Percentiles rank a stretch among this genome's conserved stretches.
phyloP scores from a whole-genome alignment of 805 yeast species.

The Kuraishia hungarica region DNA sequence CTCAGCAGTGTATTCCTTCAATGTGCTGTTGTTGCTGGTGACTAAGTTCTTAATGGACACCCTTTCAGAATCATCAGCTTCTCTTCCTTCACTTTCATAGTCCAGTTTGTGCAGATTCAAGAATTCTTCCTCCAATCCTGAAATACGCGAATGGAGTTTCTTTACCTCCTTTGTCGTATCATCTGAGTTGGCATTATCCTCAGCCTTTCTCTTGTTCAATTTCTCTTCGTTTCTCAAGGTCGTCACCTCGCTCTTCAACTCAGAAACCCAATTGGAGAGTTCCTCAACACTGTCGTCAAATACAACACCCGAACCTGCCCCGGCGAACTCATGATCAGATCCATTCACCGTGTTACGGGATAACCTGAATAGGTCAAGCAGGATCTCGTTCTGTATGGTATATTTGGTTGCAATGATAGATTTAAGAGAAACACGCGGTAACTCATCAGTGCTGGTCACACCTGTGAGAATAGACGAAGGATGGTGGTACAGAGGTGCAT shows the following conservation, averaged over 20 bases:
- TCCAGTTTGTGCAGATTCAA: slow-evolving; percentile 7
- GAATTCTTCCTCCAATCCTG: slow-evolving; percentile 13
- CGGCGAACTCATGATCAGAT: not conserved
- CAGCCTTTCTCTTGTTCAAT: not conserved
- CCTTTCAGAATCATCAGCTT: slow-evolving; percentile 10
- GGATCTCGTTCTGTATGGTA: slow-evolving; percentile 21
- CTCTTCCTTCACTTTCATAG: not conserved
- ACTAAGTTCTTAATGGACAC: not conserved
- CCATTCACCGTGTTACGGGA: slow-evolving; percentile 2
- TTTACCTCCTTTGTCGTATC: slow-evolving; percentile 4
- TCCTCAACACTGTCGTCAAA: not conserved
- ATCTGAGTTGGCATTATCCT: not conserved
- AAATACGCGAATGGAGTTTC: slow-evolving; percentile 8
- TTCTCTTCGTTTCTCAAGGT: not conserved
- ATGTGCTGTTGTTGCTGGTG: slow-evolving; percentile 12
- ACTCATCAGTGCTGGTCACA: slow-evolving; percentile 5
- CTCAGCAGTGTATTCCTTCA: slow-evolving; percentile 9
- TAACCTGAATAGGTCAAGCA: slow-evolving; percentile 9
- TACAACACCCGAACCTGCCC: not conserved
- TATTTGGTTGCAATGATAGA: slow-evolving; percentile 25
- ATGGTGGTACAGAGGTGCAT: slow-evolving; percentile 2
- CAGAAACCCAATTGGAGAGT: not conserved
- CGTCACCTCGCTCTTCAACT: not conserved
- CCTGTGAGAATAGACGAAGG: slow-evolving; percentile 8
- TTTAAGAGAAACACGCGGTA: slow-evolving; percentile 19